Evolutionary conservation across 805 yeast species (phyloP), one percentile per base, ranked within the genome.

Genomic region (Metschnikowia henanensis): DNA sequence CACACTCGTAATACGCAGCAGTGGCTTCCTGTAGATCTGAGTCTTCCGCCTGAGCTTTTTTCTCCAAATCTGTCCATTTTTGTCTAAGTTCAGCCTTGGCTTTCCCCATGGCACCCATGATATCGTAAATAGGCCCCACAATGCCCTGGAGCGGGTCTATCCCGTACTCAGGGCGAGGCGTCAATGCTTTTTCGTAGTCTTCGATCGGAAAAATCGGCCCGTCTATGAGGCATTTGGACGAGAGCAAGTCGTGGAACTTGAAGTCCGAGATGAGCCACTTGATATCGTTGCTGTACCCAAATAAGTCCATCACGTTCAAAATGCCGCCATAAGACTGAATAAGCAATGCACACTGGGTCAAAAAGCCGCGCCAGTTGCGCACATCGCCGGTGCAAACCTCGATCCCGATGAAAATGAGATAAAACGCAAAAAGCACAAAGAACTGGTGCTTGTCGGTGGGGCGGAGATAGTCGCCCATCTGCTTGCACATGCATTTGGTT

Each of bases 311-410:
- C 18, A 53, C 51, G 29, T 25, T 32, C 12, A 30, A 18, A n/a
- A 50, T 41, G 5, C 60, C 60, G 12, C 58, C 58, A 22, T 33
- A 41, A 1, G 48, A 43, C 13, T 40, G 39, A 13, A 56, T 47
- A 7, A 56, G 44, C 26, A 31, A 36, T 15, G 44, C 22, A 26
- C 57, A 53, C 41, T 50, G 52, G 10, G 32, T 38, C 46, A 52
- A 40, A 43, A 51, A 49, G 15, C 49, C 49, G 20, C 50, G 45
- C 60, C 60, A 56, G 37, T 53, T 50, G 13, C 49, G 40, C 17
- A 55, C 49, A 26, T 56, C 60, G 10, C 60, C 60, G 7, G 57
- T 47, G 33, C 57, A 51, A 29, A 56, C 57, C 48, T 56, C 57
- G 25, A 51, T 52, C 9, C 57, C 55, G 12, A 55, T 46, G 37